Evolutionary conservation across 2,329 filamentous ascomycete species (phyloP).

Genomic region (Nigrograna mackinnonii): DNA sequence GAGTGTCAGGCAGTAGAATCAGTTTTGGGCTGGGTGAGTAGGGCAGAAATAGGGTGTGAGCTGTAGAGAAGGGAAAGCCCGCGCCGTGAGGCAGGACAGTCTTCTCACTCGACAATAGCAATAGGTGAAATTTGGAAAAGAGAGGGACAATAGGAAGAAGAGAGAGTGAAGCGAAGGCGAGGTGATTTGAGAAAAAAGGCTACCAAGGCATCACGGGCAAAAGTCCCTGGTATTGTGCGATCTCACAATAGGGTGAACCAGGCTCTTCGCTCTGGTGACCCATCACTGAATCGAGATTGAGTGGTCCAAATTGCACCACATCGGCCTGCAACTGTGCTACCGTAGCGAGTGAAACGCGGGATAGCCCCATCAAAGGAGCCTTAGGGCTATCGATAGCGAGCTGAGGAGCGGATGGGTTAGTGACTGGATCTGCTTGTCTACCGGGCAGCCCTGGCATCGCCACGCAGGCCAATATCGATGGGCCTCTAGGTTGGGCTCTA

Average conservation of each 20-base stretch:
- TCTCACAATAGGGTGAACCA: slow-evolving; percentile 31
- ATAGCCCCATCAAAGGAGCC: slow-evolving; percentile 19
- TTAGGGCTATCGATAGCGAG: slow-evolving; percentile 16
- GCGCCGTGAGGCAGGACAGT: slow-evolving; percentile 37
- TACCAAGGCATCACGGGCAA: slow-evolving; percentile 4
- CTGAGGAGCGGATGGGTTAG: slow-evolving; percentile 12
- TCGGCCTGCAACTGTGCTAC: slow-evolving; percentile 18
- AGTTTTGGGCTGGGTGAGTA: slow-evolving; percentile 14
- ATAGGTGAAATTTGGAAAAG: slow-evolving; percentile 19
- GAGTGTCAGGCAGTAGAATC: slow-evolving; percentile 28
- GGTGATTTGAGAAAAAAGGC: slow-evolving; percentile 27
- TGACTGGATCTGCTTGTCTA: slow-evolving; percentile 21
- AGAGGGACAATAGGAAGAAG: slow-evolving; percentile 33
- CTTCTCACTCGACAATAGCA: slow-evolving; percentile 40
- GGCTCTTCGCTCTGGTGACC: slow-evolving; percentile 28
- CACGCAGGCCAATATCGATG: slow-evolving; percentile 18
- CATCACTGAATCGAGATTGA: slow-evolving; percentile 26
- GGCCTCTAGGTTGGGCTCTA: slow-evolving; percentile 18
- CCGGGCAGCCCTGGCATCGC: slow-evolving; percentile 9
- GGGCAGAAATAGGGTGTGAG: slow-evolving; percentile 8
- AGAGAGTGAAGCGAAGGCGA: slow-evolving; percentile 12
- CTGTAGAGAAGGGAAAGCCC: slow-evolving; percentile 22
- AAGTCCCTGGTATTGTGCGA: slow-evolving; percentile 16
- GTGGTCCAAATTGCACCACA: slow-evolving; percentile 37
- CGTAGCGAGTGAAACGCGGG: slow-evolving; percentile 31